Evolutionary conservation across 768 basidiomycete genomes (phyloP).

Genomic region (Leccinum aurantiacum): DNA sequence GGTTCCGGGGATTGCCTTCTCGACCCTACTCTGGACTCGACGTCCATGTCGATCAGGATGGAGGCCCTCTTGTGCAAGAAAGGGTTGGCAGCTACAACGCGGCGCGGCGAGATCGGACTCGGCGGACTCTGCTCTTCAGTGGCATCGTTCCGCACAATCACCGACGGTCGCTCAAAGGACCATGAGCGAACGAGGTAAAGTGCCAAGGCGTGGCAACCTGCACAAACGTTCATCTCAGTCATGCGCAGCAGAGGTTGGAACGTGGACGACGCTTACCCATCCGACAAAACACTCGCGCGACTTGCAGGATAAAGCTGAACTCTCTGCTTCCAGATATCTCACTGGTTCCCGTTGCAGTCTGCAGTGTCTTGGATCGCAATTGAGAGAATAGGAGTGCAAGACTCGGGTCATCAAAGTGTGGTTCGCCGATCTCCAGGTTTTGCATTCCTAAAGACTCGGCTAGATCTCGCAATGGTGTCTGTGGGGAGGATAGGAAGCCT

Average conservation of each 20-base stretch:
- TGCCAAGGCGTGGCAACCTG: constrained; percentile 92
- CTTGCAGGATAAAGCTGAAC: constrained; percentile 82
- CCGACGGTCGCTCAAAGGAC: constrained; percentile 84
- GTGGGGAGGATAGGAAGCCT: neutral
- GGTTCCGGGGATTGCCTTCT: constrained; percentile 50
- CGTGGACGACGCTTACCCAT: constrained; percentile 70
- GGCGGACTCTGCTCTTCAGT: constrained; percentile 28
- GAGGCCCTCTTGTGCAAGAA: constrained; percentile 63
- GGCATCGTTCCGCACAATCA: constrained; percentile 23
- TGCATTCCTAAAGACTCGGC: constrained; percentile 54
- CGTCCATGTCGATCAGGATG: constrained; percentile 89
- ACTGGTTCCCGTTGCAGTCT: constrained; percentile 89
- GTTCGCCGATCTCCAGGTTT: constrained; percentile 70
- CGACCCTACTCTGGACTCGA: constrained; percentile 60
- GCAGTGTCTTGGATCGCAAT: constrained; percentile 84
- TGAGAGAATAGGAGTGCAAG: constrained; percentile 89
- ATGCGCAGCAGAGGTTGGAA: neutral
- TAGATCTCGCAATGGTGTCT: constrained; percentile 80
- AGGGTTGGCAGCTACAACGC: constrained; percentile 49
- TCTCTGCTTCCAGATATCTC: constrained; percentile 87
- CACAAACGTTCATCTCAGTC: constrained; percentile 5
- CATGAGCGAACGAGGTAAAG: constrained; percentile 87
- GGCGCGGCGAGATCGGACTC: constrained; percentile 46
- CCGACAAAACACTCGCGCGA: constrained; percentile 87
- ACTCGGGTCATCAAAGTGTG: constrained; percentile 92